Conservation (phyloP, 345 rosid species). For the Crucihimalaya himalaica region DNA sequence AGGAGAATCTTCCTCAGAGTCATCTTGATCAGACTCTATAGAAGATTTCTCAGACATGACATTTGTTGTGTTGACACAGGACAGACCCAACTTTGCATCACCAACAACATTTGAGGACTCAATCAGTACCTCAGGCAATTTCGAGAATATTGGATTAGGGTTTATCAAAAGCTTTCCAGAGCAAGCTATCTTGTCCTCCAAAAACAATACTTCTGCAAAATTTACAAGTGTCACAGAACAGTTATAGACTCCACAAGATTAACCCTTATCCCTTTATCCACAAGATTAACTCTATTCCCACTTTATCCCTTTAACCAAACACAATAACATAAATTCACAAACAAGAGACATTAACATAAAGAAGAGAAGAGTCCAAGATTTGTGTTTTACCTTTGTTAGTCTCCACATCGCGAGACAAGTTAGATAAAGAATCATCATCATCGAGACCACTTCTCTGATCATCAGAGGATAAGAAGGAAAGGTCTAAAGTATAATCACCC, state of each 20-base stretch:
- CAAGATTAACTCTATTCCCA: too few relatives aligned
- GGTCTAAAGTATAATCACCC: constrained; percentile 38
- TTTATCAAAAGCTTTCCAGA: constrained; percentile 3
- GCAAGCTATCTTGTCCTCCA: constrained; percentile 19
- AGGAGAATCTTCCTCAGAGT: constrained; percentile 66
- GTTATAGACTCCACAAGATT: not conserved
- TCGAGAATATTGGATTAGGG: constrained; percentile 9
- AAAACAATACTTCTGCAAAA: constrained; percentile 19
- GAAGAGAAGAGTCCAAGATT: not conserved
- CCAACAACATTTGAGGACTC: constrained; percentile 15
- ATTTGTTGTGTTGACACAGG: constrained; percentile 19
- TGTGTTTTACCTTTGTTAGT: constrained; percentile 20
- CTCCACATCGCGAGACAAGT: constrained; percentile 36
- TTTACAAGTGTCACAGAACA: not conserved
- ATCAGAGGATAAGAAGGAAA: constrained; percentile 40
- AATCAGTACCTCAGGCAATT: constrained; percentile 29
- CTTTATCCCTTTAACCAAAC: too few relatives aligned
- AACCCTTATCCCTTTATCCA: not conserved
- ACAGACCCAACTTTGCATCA: constrained; percentile 30
- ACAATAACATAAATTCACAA: not conserved
- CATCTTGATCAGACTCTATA: constrained; percentile 30
- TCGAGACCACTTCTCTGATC: constrained; percentile 33
- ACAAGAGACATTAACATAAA: not conserved
- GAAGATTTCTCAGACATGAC: constrained; percentile 32
- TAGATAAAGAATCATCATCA: constrained; percentile 30